A percentile compares a stretch with the other conserved stretches of the same genome.
phyloP scores from a whole-genome alignment of 2,329 filamentous ascomycete genomes.

The Parastagonospora nodorum region DNA sequence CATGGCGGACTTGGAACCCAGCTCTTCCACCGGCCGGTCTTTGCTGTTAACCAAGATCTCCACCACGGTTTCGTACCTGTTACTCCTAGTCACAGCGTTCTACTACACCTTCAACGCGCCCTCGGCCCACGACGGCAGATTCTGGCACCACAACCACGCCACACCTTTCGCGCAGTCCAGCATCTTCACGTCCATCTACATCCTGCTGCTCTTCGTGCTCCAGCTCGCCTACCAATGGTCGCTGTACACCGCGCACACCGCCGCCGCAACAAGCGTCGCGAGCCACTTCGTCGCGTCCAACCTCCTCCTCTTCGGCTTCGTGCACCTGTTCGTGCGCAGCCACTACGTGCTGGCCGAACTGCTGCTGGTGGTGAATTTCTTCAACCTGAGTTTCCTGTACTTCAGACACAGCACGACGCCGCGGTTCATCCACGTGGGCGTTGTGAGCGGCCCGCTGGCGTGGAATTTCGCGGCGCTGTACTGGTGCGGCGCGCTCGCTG shows the following conservation, averaged over 20 bases:
- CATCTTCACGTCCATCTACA: conserved; percentile 71
- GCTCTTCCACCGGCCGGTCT: conserved; percentile 65
- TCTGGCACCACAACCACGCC: conserved; percentile 75
- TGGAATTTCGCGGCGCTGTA: conserved; percentile 88
- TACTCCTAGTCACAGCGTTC: conserved; percentile 72
- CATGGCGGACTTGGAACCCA: conserved; percentile 31
- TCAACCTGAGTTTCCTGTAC: conserved; percentile 79
- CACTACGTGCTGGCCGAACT: conserved; percentile 78
- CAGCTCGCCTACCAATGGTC: conserved; percentile 78
- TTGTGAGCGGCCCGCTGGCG: conserved; percentile 76
- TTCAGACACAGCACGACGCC: conserved; percentile 77
- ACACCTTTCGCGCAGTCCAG: conserved; percentile 79
- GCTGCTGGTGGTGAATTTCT: conserved; percentile 77
- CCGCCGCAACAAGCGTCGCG: conserved; percentile 75
- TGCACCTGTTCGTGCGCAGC: conserved; percentile 79
- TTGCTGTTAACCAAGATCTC: conserved; percentile 77
- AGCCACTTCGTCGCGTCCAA: conserved; percentile 87
- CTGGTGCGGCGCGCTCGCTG: conserved; percentile 85
- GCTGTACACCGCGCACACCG: conserved; percentile 73
- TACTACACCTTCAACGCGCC: conserved; percentile 74
- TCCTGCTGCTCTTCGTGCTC: conserved; percentile 74
- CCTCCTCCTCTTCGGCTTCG: conserved; percentile 78
- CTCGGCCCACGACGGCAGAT: conserved; percentile 58
- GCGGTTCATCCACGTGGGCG: conserved; percentile 75
- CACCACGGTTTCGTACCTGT: conserved; percentile 73